Evolutionary conservation across 192 early-diverging fungal species (phyloP).

Genomic region (Piromyces sp.): DNA sequence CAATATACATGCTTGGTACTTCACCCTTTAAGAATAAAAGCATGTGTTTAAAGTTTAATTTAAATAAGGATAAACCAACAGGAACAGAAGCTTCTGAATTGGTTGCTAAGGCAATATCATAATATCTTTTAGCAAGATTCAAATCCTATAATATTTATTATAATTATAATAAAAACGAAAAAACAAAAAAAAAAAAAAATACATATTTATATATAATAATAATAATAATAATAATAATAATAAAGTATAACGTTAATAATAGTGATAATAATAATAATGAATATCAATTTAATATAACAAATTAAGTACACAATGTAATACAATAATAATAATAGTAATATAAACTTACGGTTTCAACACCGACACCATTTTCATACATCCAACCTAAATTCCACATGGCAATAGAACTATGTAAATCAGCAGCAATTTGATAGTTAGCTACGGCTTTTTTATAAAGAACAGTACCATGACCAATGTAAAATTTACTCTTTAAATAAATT

Average conservation of each 20-base stretch:
- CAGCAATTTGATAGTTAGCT: conserved; percentile 66
- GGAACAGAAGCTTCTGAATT: conserved; percentile 70
- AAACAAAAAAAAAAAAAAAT: too few species aligned
- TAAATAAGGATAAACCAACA: conserved; percentile 51
- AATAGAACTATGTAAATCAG: conserved; percentile 48
- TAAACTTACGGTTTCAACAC: conserved; percentile 52
- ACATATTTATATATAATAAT: too few species aligned
- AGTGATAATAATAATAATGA: too few species aligned
- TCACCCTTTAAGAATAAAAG: not conserved
- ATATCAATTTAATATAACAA: too few species aligned
- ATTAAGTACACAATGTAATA: too few species aligned
- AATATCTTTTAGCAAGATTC: conserved; percentile 81
- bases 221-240: not conserved
- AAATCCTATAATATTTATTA: conserved; percentile 43
- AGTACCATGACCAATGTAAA: not conserved
- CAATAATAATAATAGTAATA: too few species aligned
- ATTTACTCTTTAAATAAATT: conserved; percentile 1
- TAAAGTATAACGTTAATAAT: too few species aligned
- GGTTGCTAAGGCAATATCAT: conserved; percentile 59
- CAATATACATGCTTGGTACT: not conserved
- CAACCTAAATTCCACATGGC: conserved; percentile 95
- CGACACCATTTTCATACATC: conserved; percentile 90
- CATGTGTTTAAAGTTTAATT: conserved; percentile 38
- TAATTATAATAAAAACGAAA: too few species aligned
- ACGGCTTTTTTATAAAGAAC: conserved; percentile 56